These are phyloP conservation scores for Vigna nakashimae DNA, from an alignment of 306 rosid species.

Conservation along the genomic window DNA sequence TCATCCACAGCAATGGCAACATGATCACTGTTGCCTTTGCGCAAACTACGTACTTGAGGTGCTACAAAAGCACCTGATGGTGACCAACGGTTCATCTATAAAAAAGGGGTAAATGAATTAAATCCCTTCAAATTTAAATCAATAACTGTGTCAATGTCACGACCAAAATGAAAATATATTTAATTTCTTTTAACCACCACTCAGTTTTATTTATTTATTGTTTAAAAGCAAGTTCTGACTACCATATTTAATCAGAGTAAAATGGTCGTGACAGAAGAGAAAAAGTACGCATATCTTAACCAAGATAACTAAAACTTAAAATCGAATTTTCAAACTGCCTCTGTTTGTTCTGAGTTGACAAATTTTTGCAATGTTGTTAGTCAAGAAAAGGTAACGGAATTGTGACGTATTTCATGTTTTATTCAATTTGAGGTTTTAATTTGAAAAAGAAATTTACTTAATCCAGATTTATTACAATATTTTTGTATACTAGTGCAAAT, in stretches of 20 bases:
- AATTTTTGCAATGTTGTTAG: conserved; percentile 18
- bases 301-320: conserved; percentile 19
- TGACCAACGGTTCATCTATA: conserved; percentile 72
- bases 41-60: conserved; percentile 97
- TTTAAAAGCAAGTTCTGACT: background rate
- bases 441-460: conserved; percentile 19
- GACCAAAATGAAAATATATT: background rate
- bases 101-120: conserved; percentile 17
- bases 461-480: conserved; percentile 23
- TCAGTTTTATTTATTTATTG: background rate
- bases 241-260: conserved; percentile 10
- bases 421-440: conserved; percentile 21
- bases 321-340: conserved; percentile 2
- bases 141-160: conserved; percentile 20
- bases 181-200: conserved; percentile 29
- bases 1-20: conserved; percentile 89
- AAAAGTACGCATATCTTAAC: conserved; percentile 1
- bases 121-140: conserved; percentile 21
- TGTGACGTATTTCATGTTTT: conserved; percentile 19
- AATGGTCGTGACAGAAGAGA: conserved; percentile 10
- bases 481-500: conserved; percentile 8
- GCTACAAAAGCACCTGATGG: conserved; percentile 65
- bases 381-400: conserved; percentile 6
- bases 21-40: conserved; percentile 88
- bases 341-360: background rate